A percentile compares a stretch with the other conserved stretches of the same genome.
Conservation (phyloP, 192 early-diverging fungal genomes). For the Backusella tarrabulga region DNA sequence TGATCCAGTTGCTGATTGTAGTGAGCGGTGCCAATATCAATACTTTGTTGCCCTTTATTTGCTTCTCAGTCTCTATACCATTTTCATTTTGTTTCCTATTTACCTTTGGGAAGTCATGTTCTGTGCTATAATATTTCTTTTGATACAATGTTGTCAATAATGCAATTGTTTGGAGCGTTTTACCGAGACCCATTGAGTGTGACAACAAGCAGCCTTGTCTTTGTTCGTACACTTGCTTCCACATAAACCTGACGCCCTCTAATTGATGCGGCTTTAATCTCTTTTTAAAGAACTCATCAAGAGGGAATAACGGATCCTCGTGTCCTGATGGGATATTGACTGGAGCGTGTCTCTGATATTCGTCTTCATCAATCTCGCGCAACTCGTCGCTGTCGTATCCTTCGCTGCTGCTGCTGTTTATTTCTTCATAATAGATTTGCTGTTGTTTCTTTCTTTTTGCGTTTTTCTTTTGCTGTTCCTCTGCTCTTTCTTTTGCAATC, state of each 20-base stretch:
- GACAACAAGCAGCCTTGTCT: conserved; percentile 77
- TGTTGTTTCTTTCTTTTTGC: neutral
- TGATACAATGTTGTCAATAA: conserved; percentile 68
- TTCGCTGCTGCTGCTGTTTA: neutral
- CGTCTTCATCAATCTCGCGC: neutral
- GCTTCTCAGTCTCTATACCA: neutral
- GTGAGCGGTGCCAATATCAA: conserved; percentile 75
- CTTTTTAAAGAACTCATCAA: conserved; percentile 10
- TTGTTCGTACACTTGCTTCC: conserved; percentile 75
- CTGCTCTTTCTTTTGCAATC: neutral
- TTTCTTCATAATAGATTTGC: neutral
- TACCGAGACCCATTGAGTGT: conserved; percentile 83
- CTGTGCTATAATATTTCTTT: conserved; percentile 53
- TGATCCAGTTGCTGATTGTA: conserved; percentile 70
- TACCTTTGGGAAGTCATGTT: conserved; percentile 42
- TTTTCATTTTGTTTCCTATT: conserved; percentile 36
- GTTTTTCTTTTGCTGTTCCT: neutral
- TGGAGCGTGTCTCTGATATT: neutral
- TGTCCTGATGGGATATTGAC: neutral
- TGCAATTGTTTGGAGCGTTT: conserved; percentile 76
- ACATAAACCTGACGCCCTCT: conserved; percentile 79
- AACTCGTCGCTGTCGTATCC: neutral
- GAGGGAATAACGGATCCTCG: neutral
- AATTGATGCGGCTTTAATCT: conserved; percentile 8
- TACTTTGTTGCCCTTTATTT: conserved; percentile 43